phyloP scores from a whole-genome alignment of 2,329 filamentous ascomycete genomes.

The Aspergillus jensenii region DNA sequence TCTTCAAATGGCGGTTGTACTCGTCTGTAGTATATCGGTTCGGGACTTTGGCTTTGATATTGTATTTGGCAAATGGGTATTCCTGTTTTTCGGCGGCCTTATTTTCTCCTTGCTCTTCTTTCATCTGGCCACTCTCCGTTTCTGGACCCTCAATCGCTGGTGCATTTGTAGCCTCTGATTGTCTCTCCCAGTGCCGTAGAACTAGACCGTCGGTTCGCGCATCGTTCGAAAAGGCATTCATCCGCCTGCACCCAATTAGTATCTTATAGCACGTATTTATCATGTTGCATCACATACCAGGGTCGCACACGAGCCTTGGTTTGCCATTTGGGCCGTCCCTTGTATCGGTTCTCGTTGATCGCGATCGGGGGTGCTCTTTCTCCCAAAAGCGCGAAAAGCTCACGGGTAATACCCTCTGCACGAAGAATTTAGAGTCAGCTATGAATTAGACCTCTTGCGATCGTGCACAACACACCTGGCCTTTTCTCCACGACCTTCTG shows the following conservation, averaged over 20 bases:
- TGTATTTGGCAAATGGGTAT: conserved; percentile 78
- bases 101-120: conserved; percentile 34
- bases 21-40: conserved; percentile 78
- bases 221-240: conserved; percentile 72
- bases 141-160: conserved; percentile 36
- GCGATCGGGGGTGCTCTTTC: conserved; percentile 54
- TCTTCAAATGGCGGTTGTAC: conserved; percentile 73
- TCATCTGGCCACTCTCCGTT: conserved; percentile 40
- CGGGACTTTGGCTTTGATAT: conserved; percentile 75
- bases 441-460: background rate
- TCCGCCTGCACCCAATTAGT: conserved; percentile 56
- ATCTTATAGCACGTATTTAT: background rate
- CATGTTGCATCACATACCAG: conserved; percentile 39
- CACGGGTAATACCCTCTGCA: conserved; percentile 50
- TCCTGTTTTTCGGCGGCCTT: conserved; percentile 42
- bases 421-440: conserved; percentile 3
- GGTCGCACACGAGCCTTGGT: conserved; percentile 45
- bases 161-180: conserved; percentile 49
- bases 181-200: conserved; percentile 78
- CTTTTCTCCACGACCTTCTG: conserved; percentile 64
- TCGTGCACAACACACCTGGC: conserved; percentile 47
- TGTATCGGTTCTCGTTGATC: conserved; percentile 54
- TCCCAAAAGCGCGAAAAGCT: conserved; percentile 52
- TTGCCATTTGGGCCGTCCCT: conserved; percentile 49
- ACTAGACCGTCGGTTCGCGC: conserved; percentile 71